phyloP scores from a whole-genome alignment of 2,329 filamentous ascomycete genomes.

The Ascochyta pisi region DNA sequence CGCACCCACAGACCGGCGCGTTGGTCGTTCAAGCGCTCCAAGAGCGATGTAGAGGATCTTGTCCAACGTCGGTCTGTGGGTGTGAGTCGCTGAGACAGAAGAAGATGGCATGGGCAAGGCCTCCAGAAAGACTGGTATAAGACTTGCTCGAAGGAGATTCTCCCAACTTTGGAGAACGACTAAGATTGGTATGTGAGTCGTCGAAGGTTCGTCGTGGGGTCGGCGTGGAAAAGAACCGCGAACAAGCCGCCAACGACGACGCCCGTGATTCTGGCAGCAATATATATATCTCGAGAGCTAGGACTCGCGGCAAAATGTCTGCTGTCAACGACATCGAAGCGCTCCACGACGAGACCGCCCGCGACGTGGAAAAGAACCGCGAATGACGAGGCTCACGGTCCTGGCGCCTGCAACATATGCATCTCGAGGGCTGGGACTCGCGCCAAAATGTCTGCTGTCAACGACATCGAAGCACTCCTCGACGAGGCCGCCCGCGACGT shows the following conservation, averaged over 20 bases:
- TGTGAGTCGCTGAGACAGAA: neutral
- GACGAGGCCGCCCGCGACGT: slow-evolving; percentile 60
- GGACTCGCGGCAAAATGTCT: too few relatives aligned
- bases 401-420: too few relatives aligned
- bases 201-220: too few relatives aligned
- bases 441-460: slow-evolving; percentile 48
- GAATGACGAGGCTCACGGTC: slow-evolving; percentile 5
- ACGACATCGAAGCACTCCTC: slow-evolving; percentile 89
- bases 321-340: too few relatives aligned
- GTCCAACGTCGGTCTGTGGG: neutral
- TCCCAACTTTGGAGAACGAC: too few relatives aligned
- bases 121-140: too few relatives aligned
- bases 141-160: too few relatives aligned
- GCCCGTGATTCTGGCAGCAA: slow-evolving; percentile 37
- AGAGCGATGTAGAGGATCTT: slow-evolving; percentile 4
- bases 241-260: slow-evolving; percentile 26
- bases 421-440: slow-evolving; percentile 30
- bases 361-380: slow-evolving; percentile 29
- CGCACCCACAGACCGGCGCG: neutral
- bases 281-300: too few relatives aligned
- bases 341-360: slow-evolving; percentile 46
- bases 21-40: slow-evolving; percentile 1
- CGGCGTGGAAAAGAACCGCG: slow-evolving; percentile 29
- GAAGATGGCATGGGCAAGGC: neutral
- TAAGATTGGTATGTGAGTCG: too few relatives aligned